These are phyloP conservation scores for Kazachstania taianensis DNA, from an alignment of 805 yeast species.

Conservation along the genomic window DNA sequence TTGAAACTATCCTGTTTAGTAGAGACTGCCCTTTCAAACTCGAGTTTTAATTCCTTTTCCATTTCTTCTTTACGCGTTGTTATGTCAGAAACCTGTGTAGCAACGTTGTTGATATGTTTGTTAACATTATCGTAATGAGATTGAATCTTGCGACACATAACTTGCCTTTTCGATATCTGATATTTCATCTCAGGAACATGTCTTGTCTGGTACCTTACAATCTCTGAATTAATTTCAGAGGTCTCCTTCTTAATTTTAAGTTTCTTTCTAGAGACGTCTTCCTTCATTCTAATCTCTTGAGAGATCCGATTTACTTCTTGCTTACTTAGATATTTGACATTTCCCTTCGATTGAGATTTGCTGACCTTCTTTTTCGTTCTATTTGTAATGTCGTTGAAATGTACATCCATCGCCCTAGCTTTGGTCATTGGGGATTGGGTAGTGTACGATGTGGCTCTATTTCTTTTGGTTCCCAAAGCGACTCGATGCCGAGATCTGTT, in stretches of 20 bases:
- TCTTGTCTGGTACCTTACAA: constrained; percentile 6
- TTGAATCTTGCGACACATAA: constrained; percentile 14
- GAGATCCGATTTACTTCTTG: constrained; percentile 5
- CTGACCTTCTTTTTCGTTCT: background rate
- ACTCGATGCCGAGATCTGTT: no score
- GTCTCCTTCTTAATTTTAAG: constrained; percentile 2
- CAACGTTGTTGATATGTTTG: constrained; percentile 9
- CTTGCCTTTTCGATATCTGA: constrained; percentile 18
- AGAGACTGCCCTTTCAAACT: constrained; percentile 21
- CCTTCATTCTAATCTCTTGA: constrained; percentile 3
- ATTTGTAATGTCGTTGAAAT: constrained; percentile 5
- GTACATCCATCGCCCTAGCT: background rate
- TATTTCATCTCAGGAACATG: constrained; percentile 22
- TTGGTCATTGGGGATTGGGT: background rate
- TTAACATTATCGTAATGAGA: constrained; percentile 1
- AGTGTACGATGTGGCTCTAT: background rate
- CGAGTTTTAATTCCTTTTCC: constrained; percentile 14
- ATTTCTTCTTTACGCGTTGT: constrained; percentile 1
- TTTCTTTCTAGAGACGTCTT: constrained; percentile 2
- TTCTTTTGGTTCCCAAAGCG: background rate
- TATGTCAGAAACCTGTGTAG: constrained; percentile 9
- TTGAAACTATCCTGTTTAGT: constrained; percentile 20
- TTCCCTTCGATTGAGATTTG: background rate
- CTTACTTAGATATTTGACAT: constrained; percentile 3
- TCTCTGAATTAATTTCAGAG: constrained; percentile 3